Conservation (phyloP, 768 basidiomycete genomes). For the Cytidiella melzeri region DNA sequence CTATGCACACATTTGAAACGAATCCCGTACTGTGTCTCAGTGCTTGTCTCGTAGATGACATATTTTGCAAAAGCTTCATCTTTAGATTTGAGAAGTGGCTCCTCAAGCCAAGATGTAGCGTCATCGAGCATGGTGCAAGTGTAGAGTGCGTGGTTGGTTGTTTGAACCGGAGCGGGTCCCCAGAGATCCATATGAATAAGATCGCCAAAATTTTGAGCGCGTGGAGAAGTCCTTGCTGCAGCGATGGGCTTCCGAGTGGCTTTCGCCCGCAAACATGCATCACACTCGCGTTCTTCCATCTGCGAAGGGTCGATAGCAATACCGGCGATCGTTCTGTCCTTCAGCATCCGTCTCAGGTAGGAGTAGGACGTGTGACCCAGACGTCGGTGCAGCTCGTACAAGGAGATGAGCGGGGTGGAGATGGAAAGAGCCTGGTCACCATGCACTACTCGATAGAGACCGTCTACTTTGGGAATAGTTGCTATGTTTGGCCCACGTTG, state of each 20-base stretch:
- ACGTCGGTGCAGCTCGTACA: neutral
- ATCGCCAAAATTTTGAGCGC: neutral
- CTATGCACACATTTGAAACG: no score
- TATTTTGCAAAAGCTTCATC: neutral
- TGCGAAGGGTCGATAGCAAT: neutral
- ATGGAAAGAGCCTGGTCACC: neutral
- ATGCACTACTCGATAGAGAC: neutral
- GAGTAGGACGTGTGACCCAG: neutral
- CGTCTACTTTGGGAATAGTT: neutral
- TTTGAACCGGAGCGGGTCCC: conserved; percentile 1
- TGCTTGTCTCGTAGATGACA: neutral
- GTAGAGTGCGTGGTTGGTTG: neutral
- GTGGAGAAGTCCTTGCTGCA: neutral
- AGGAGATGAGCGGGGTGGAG: neutral
- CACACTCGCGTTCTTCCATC: neutral
- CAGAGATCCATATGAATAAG: conserved; percentile 1
- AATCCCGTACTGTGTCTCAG: conserved; percentile 9
- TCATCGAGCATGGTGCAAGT: neutral
- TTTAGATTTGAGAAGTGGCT: neutral
- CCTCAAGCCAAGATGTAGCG: neutral
- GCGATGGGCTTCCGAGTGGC: neutral
- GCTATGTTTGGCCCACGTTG: neutral
- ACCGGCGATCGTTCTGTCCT: neutral
- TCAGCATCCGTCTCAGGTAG: neutral
- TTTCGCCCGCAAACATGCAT: no score